phyloP scores from a whole-genome alignment of 2,329 filamentous ascomycete species.

The Colletotrichum sp. region DNA sequence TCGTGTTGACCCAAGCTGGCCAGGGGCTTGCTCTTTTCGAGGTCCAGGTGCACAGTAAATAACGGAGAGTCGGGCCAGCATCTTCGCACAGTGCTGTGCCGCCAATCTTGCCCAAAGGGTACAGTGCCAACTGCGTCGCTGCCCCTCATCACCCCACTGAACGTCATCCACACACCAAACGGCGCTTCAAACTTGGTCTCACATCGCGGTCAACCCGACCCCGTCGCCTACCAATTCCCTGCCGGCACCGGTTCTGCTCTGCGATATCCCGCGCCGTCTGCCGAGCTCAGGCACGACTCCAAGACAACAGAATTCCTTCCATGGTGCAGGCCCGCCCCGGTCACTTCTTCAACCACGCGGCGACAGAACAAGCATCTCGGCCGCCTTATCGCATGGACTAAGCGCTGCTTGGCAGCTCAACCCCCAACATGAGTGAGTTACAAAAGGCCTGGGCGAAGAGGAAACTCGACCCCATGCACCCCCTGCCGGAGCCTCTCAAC shows the following conservation, averaged over 20 bases:
- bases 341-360: background rate
- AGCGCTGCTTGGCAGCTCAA: background rate
- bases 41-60: background rate
- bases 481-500: conserved; percentile 54
- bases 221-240: background rate
- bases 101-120: too few species aligned
- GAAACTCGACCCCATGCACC: conserved; percentile 66
- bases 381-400: background rate
- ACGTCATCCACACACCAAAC: conserved; percentile 15
- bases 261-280: background rate
- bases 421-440: conserved; percentile 73
- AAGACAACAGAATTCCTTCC: background rate
- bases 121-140: background rate
- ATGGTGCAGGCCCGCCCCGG: background rate
- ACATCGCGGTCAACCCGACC: background rate
- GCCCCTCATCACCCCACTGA: conserved; percentile 21
- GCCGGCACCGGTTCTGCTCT: background rate
- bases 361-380: background rate
- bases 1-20: background rate
- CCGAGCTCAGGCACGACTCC: background rate
- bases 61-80: background rate
- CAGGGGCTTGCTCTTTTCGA: background rate
- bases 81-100: too few species aligned
- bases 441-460: conserved; percentile 80
- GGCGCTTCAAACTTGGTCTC: conserved; percentile 8